Conservation (phyloP, 2,329 filamentous ascomycete species). For the Diaporthe humulicola region DNA sequence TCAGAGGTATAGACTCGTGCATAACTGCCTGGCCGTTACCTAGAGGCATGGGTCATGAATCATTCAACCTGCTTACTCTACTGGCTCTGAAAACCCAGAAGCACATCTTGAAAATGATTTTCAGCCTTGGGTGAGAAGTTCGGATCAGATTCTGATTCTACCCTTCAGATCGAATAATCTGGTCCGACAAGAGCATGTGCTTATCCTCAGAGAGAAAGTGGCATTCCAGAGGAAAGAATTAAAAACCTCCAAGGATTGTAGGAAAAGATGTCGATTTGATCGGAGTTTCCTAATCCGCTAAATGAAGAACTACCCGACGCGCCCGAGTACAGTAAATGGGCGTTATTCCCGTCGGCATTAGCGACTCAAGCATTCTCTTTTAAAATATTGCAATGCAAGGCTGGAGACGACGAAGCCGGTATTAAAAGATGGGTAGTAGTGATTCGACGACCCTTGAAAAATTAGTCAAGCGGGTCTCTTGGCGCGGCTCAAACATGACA, state of each 20-base stretch:
- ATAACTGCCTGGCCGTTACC: not conserved
- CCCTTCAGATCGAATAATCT: not conserved
- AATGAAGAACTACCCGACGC: not conserved
- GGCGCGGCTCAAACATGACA: slow-evolving; percentile 25
- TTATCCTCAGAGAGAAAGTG: not conserved
- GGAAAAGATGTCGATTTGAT: no score
- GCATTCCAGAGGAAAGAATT: not conserved
- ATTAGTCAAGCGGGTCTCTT: slow-evolving; percentile 30
- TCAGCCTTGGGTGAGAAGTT: not conserved
- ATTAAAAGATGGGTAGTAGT: not conserved
- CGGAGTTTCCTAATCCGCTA: not conserved
- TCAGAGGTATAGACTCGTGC: not conserved
- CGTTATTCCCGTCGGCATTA: not conserved
- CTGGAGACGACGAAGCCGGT: slow-evolving; percentile 2
- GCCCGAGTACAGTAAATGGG: not conserved
- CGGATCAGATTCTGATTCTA: not conserved
- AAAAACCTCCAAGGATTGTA: no score
- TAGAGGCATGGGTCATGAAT: not conserved
- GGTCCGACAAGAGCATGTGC: not conserved
- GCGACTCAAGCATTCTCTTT: not conserved
- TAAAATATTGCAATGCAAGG: not conserved
- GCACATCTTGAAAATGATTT: not conserved
- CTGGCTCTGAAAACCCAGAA: not conserved
- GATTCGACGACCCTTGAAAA: slow-evolving; percentile 24
- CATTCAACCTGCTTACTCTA: no score